phyloP scores from a whole-genome alignment of 345 rosid species.

The Gossypium raimondii region DNA sequence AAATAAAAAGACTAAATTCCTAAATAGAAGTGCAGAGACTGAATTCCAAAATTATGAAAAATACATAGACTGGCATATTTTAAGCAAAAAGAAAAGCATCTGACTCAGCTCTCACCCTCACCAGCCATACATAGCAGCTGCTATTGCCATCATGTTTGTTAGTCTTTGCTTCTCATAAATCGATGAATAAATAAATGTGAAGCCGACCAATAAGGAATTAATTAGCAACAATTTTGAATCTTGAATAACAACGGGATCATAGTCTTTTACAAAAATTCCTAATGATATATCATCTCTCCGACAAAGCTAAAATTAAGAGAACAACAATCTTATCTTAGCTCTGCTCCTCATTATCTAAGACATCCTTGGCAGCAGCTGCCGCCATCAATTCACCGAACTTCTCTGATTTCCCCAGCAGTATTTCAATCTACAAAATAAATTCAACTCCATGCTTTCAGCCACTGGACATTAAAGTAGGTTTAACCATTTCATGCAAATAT shows the following conservation, averaged over 20 bases:
- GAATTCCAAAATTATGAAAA: too few relatives aligned
- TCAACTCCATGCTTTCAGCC: constrained; percentile 10
- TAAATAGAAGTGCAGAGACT: too few relatives aligned
- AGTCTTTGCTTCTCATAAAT: too few relatives aligned
- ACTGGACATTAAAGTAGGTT: background rate
- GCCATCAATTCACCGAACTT: constrained; percentile 63
- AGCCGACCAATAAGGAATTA: background rate
- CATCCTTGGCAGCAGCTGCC: constrained; percentile 63
- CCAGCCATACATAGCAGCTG: too few relatives aligned
- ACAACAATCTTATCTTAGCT: constrained; percentile 26
- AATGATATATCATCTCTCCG: too few relatives aligned
- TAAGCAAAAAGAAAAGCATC: too few relatives aligned
- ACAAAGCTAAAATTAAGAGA: background rate
- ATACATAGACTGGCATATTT: too few relatives aligned
- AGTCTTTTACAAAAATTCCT: too few relatives aligned
- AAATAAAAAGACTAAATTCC: too few relatives aligned
- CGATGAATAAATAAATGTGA: too few relatives aligned
- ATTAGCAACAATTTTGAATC: constrained; percentile 26
- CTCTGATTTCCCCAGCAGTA: constrained; percentile 52
- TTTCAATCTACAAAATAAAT: constrained; percentile 46
- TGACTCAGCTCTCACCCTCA: too few relatives aligned
- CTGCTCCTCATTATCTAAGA: constrained; percentile 42
- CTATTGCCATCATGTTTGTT: too few relatives aligned
- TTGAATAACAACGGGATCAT: background rate
- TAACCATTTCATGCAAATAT: background rate